Conservation (phyloP, 768 basidiomycete genomes). For the Candolleomyces eurysporus region DNA sequence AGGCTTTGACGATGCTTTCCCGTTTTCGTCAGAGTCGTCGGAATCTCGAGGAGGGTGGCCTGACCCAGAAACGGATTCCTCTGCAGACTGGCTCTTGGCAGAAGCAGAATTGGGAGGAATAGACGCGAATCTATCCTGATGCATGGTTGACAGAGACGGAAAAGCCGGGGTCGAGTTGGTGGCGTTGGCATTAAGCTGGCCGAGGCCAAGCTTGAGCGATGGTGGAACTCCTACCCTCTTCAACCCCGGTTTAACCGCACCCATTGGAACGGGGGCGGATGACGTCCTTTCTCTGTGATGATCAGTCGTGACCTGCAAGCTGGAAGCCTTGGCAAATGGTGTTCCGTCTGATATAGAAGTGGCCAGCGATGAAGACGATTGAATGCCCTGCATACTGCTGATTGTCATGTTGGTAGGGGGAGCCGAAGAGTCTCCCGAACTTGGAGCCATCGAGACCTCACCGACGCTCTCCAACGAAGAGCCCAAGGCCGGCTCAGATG, state of each 20-base stretch:
- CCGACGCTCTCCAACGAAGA: not conserved
- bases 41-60: not conserved
- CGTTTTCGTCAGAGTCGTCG: conserved; percentile 49
- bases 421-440: conserved; percentile 4
- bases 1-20: conserved; percentile 22
- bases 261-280: not conserved
- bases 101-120: not conserved
- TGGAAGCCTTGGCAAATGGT: not conserved
- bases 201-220: not conserved
- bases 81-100: not conserved
- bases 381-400: not conserved
- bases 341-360: not conserved
- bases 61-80: too few relatives aligned
- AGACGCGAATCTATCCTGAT: not conserved
- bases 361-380: not conserved
- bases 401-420: not conserved
- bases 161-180: not conserved
- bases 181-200: not conserved
- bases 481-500: not conserved
- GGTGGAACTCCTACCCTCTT: conserved; percentile 1
- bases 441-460: not conserved
- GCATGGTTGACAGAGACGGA: not conserved
- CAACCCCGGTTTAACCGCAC: not conserved
- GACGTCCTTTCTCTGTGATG: conserved; percentile 6
- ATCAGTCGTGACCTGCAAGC: not conserved